Evolutionary conservation across 2,329 filamentous ascomycete species (phyloP).

Genomic region (Colletotrichum cereale): DNA sequence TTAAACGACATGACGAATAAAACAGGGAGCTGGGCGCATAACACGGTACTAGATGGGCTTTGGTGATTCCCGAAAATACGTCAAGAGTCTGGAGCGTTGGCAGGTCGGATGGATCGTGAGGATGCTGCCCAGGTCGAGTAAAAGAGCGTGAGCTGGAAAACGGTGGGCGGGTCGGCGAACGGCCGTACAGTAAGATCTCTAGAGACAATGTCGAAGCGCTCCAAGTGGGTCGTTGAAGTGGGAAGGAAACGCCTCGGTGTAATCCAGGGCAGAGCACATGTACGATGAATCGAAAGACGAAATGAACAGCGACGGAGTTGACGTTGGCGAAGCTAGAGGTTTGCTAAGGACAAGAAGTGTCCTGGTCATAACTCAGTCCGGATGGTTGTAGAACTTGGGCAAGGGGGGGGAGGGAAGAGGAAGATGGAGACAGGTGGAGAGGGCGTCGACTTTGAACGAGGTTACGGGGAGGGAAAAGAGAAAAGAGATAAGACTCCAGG

Average conservation of each 20-base stretch:
- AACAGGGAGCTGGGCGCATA: not conserved
- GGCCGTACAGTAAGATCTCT: constrained; percentile 8
- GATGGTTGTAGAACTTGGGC: constrained; percentile 17
- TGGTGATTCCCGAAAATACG: not conserved
- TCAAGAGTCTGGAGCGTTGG: not conserved
- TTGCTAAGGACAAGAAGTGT: constrained; percentile 13
- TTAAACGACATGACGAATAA: constrained; percentile 12
- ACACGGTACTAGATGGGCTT: not conserved
- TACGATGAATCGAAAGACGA: not conserved
- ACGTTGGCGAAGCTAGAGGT: constrained; percentile 7
- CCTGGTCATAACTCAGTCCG: constrained; percentile 32
- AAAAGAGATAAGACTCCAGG: constrained; percentile 35
- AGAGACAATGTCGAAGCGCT: constrained; percentile 10
- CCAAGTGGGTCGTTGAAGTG: constrained; percentile 34
- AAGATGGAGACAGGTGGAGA: constrained; percentile 35
- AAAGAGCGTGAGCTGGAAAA: not conserved
- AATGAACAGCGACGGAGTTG: not conserved
- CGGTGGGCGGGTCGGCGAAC: not conserved
- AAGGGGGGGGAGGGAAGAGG: constrained; percentile 17
- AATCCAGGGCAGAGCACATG: not conserved
- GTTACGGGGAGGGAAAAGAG: constrained; percentile 32
- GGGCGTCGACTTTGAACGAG: constrained; percentile 16
- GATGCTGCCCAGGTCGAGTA: not conserved
- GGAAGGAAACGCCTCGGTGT: constrained; percentile 23
- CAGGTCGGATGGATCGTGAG: not conserved